These are phyloP conservation scores for Hyphopichia khmerensis DNA, from an alignment of 1,139 yeast genomes.

Conservation along the genomic window DNA sequence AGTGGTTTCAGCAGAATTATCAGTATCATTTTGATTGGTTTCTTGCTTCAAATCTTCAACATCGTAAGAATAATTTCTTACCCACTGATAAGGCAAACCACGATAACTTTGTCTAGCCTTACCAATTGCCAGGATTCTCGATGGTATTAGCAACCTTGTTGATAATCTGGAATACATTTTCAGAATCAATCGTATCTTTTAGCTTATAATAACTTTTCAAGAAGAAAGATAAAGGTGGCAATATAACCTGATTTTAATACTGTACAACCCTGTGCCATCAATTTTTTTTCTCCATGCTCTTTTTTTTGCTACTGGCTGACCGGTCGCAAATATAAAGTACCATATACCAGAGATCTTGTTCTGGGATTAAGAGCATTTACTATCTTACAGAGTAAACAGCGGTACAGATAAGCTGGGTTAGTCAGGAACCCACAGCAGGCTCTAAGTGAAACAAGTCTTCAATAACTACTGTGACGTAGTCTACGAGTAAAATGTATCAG, in stretches of 20 bases:
- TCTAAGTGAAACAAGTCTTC: too few relatives aligned
- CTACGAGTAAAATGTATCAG: constrained; percentile 30
- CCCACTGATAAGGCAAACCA: neutral
- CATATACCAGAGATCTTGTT: too few relatives aligned
- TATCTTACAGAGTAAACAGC: too few relatives aligned
- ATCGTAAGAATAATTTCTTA: constrained; percentile 23
- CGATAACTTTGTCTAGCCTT: neutral
- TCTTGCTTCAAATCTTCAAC: constrained; percentile 34
- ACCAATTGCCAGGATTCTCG: neutral
- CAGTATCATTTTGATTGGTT: constrained; percentile 30
- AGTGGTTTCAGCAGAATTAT: constrained; percentile 38
- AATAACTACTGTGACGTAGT: too few relatives aligned
- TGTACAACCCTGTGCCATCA: too few relatives aligned
- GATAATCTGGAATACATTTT: neutral
- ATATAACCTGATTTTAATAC: too few relatives aligned
- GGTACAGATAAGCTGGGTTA: too few relatives aligned
- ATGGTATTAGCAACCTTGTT: neutral
- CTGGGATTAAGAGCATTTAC: too few relatives aligned
- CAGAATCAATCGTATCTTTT: too few relatives aligned
- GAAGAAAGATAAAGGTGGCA: neutral
- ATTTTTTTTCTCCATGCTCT: too few relatives aligned
- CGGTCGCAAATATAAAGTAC: neutral
- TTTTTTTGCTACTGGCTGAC: neutral
- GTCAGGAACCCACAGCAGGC: too few relatives aligned
- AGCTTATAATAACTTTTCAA: too few relatives aligned